Percentiles rank a stretch among this genome's conserved stretches.
phyloP scores from a whole-genome alignment of 306 rosid genomes.

The Dalbergia cultrata region DNA sequence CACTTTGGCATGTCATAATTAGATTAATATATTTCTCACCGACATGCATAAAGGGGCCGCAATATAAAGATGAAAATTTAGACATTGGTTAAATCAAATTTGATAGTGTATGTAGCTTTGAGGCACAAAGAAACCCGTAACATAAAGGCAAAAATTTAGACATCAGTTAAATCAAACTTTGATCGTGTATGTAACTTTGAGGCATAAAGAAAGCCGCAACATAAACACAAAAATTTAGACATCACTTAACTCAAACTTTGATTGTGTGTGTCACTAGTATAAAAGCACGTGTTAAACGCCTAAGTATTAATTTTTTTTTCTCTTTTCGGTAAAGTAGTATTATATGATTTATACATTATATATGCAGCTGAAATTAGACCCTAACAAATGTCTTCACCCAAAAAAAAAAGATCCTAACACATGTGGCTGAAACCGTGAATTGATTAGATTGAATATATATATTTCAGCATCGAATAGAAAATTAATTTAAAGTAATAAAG shows the following conservation, averaged over 20 bases:
- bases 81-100: conserved; percentile 9
- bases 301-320: background rate
- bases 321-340: background rate
- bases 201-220: background rate
- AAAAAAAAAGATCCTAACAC: no score
- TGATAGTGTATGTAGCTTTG: background rate
- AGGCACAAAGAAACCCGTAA: background rate
- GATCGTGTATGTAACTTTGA: background rate
- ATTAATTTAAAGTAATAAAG: no score
- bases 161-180: conserved; percentile 7
- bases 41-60: background rate
- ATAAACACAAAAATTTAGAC: background rate
- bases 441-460: no score
- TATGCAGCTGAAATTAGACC: no score
- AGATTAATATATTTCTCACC: background rate
- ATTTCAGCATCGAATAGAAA: no score
- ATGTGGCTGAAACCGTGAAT: no score
- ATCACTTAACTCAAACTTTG: conserved; percentile 2
- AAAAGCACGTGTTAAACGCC: conserved; percentile 1
- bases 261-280: background rate
- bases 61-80: background rate
- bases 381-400: no score
- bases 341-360: no score
- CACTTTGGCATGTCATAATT: background rate
- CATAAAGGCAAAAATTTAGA: background rate